Conservation (phyloP, 371 early-diverging fungal genomes). For the Capillidium heterosporum region DNA sequence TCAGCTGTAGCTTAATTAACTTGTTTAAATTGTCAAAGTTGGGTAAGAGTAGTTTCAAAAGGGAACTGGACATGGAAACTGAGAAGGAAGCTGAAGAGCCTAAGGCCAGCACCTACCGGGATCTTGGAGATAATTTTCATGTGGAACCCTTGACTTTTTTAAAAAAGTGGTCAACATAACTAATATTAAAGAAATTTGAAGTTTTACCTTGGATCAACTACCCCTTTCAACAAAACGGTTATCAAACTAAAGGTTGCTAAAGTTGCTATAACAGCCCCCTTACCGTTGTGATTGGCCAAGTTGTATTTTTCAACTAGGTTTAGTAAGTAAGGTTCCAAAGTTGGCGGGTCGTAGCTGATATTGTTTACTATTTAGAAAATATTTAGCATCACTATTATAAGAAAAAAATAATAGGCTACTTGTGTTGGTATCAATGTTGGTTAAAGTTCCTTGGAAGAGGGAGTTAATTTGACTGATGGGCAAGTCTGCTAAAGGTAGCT, state of each 20-base stretch:
- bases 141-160: constrained; percentile 22
- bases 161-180: no score
- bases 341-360: no score
- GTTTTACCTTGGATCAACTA: no score
- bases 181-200: no score
- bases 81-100: constrained; percentile 90
- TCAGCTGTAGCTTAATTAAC: constrained; percentile 14
- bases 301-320: no score
- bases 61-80: constrained; percentile 54
- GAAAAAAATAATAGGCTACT: no score
- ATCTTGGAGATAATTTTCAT: constrained; percentile 54
- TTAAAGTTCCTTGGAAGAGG: no score
- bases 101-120: constrained; percentile 90
- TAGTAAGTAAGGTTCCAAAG: no score
- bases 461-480: not conserved
- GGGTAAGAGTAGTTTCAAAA: constrained; percentile 31
- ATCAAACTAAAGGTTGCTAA: not conserved
- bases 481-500: not conserved
- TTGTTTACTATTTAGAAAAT: no score
- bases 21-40: constrained; percentile 10
- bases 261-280: not conserved
- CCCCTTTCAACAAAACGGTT: no score
- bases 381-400: not conserved
- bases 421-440: no score
- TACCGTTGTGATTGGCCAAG: not conserved